Base-by-base conservation (phyloP, 371 early-diverging fungal genomes). In the Encephalitozoon intestinalis region DNA sequence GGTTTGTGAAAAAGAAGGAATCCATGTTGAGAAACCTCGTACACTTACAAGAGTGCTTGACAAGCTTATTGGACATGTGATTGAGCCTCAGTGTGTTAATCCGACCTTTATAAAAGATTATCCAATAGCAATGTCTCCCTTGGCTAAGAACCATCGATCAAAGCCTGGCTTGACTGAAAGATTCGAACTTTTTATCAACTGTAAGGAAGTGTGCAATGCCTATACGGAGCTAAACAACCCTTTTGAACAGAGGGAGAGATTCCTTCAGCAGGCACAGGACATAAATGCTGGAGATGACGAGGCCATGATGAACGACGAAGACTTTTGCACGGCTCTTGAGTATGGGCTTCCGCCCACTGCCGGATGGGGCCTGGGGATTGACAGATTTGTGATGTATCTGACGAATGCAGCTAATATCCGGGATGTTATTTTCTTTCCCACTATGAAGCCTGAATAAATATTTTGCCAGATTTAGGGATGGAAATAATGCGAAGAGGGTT, bases 141-240 rank as follows among this genome's bases (percentile, higher is more conserved):
- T 98, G 34, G 97, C 99, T 84, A 98, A 98, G 90, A 89, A 90
- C 81, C 95, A 97, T 84, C 91, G 98, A 79, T 87, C 88, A 52
- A 87, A 88, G 66, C 86, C 89, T 68, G 95, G 95, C 52, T 87
- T 98, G 37, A 94, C 94, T 86, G 99, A 96, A 86, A 91, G 99
- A 77, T 98, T 98, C 85, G 99, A 98, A 87, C 87, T 93, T 81
- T 98, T 98, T 83, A 93, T 97, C 12, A 95, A 95, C 78, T 92
- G 94, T 82, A 97, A 95, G 90, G 99, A 98, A 86, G 88, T 98
- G 39, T 90, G 90, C 87, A 97, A 97, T 85, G 94, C 96, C 23
- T 97, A 97, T 89, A 92, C 92, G 37, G 97, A 97, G 87, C 88
- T 96, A 84, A 97, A 97, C 88, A 95, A 96, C 87, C 97, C 97